phyloP scores from a whole-genome alignment of 768 basidiomycete genomes.

The Tylopilus rubrobrunneus region DNA sequence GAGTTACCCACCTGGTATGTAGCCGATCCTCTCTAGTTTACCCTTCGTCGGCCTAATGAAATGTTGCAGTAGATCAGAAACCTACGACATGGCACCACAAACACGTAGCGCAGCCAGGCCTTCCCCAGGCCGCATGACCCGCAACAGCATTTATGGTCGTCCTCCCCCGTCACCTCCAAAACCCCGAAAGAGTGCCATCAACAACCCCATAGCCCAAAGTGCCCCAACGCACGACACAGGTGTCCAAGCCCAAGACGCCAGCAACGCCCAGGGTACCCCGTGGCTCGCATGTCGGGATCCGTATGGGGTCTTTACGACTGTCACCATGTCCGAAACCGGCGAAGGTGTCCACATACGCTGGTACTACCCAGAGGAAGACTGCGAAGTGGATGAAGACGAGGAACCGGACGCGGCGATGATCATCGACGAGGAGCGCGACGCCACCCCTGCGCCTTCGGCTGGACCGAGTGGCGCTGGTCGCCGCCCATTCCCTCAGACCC shows the following conservation, averaged over 20 bases:
- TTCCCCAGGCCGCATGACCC: constrained; percentile 17
- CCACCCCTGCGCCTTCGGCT: constrained; percentile 7
- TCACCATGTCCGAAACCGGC: constrained; percentile 20
- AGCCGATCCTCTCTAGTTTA: not conserved
- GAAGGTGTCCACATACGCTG: constrained; percentile 19
- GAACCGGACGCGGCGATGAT: constrained; percentile 7
- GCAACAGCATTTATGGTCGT: constrained; percentile 24
- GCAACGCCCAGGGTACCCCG: not conserved
- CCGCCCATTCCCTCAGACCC: constrained; percentile 17
- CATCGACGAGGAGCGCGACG: constrained; percentile 16
- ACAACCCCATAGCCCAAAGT: not conserved
- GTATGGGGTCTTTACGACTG: constrained; percentile 5
- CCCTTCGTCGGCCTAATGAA: not conserved
- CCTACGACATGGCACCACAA: constrained; percentile 23
- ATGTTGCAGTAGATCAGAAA: not conserved
- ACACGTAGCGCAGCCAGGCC: constrained; percentile 18
- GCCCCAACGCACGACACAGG: not conserved
- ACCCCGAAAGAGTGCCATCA: constrained; percentile 3
- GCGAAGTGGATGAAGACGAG: constrained; percentile 5
- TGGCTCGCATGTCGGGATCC: constrained; percentile 21
- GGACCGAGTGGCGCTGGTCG: not conserved
- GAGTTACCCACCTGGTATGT: not conserved
- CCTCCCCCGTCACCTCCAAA: constrained; percentile 4
- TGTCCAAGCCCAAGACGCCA: not conserved
- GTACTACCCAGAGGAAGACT: constrained; percentile 12